Evolutionary conservation across 495 filamentous ascomycete genomes (phyloP).

Genomic region (Penicillium lividum): DNA sequence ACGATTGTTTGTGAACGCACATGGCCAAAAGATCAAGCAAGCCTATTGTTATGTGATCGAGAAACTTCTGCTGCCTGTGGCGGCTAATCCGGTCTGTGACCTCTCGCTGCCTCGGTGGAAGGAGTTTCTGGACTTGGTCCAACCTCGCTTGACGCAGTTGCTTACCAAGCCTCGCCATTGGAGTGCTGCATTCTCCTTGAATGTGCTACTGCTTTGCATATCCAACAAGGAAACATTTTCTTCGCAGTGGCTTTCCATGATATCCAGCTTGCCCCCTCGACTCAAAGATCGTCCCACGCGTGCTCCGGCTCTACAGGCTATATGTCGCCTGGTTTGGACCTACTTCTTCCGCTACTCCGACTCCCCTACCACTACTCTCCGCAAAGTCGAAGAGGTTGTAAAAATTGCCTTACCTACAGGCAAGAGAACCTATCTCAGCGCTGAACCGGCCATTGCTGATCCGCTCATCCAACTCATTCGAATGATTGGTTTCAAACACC

Average conservation of each 20-base stretch:
- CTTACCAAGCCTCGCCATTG: conserved; percentile 90
- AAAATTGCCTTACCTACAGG: conserved; percentile 76
- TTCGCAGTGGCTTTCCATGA: conserved; percentile 79
- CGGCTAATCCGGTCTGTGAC: conserved; percentile 70
- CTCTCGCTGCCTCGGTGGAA: conserved; percentile 80
- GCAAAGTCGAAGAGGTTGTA: conserved; percentile 85
- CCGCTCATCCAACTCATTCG: conserved; percentile 90
- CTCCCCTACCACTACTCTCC: conserved; percentile 61
- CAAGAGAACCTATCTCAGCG: conserved; percentile 74
- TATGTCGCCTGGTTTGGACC: conserved; percentile 93
- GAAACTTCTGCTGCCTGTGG: conserved; percentile 84
- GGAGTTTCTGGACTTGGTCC: conserved; percentile 75
- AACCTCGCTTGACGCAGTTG: conserved; percentile 75
- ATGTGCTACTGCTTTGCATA: conserved; percentile 81
- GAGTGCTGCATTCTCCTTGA: conserved; percentile 81
- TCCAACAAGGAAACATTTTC: conserved; percentile 81
- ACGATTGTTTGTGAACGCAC: conserved; percentile 76
- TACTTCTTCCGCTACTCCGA: conserved; percentile 88
- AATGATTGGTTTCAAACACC: conserved; percentile 91
- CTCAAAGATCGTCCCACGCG: conserved; percentile 81
- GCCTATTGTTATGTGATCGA: conserved; percentile 91
- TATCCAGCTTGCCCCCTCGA: conserved; percentile 70
- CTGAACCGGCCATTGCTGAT: conserved; percentile 78
- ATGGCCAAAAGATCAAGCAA: conserved; percentile 85
- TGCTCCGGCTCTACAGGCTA: conserved; percentile 80